Conservation (phyloP, 345 rosid species). For the Eucalyptus sp. region DNA sequence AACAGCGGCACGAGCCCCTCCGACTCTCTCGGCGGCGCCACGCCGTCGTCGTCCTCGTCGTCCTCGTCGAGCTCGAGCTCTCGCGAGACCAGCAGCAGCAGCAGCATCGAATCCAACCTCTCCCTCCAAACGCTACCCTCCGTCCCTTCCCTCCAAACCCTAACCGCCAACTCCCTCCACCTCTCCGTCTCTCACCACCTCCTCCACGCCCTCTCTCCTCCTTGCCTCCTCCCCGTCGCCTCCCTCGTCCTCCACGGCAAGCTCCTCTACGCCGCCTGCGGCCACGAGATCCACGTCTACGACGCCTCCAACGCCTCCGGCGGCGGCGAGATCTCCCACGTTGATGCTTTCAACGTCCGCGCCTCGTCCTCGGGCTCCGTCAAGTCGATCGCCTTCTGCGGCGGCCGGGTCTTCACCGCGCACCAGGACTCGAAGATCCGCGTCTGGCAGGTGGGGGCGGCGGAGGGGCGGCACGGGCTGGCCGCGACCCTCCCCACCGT, state of each 20-base stretch:
- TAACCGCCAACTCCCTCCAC: constrained; percentile 21
- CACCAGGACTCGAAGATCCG: constrained; percentile 89
- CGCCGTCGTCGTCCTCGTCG: not conserved
- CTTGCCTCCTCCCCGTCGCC: constrained; percentile 32
- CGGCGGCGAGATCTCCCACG: constrained; percentile 17
- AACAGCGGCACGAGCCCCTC: constrained; percentile 2
- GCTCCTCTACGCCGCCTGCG: constrained; percentile 53
- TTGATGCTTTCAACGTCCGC: constrained; percentile 32
- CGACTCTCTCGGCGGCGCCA: constrained; percentile 1
- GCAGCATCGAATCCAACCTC: constrained; percentile 54
- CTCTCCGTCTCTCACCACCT: constrained; percentile 26
- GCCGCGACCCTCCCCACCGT: constrained; percentile 57
- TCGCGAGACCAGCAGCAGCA: constrained; percentile 11
- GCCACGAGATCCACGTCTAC: constrained; percentile 57
- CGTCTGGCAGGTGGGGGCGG: constrained; percentile 49
- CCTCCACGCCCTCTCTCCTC: constrained; percentile 26
- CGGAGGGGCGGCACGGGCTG: constrained; percentile 21
- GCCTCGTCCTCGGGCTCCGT: constrained; percentile 58
- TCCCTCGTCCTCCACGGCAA: constrained; percentile 46
- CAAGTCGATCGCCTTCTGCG: constrained; percentile 45
- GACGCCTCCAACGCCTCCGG: constrained; percentile 25
- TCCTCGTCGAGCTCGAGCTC: not conserved
- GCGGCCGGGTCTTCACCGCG: constrained; percentile 47
- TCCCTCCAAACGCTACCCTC: constrained; percentile 76
- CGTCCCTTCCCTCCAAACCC: constrained; percentile 58